Percentiles rank a stretch among this genome's conserved stretches.
Conservation (phyloP, 1,284 basidiomycete genomes). For the Leccinum subspadiceum region DNA sequence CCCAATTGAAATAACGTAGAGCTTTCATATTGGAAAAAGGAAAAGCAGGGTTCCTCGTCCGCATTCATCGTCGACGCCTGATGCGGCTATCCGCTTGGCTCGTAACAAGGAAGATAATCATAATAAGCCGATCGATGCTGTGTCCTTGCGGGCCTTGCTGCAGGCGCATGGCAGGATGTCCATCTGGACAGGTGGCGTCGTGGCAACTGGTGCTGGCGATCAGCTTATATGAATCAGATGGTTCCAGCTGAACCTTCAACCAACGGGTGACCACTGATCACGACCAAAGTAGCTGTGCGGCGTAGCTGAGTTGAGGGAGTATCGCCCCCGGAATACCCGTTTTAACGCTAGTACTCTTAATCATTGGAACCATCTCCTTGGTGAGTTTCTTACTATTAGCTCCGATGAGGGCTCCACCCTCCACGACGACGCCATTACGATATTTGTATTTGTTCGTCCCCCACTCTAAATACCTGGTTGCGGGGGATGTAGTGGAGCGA, state of each 20-base stretch:
- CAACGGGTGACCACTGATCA: not conserved
- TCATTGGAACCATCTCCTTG: not conserved
- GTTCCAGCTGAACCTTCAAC: constrained; percentile 6
- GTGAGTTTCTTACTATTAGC: not conserved
- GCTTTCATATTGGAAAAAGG: constrained; percentile 8
- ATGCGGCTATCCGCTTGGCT: constrained; percentile 4
- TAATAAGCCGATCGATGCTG: constrained; percentile 11
- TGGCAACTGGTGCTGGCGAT: constrained; percentile 22
- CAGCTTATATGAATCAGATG: constrained; percentile 21
- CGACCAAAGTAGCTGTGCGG: not conserved
- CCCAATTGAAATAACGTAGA: constrained; percentile 11
- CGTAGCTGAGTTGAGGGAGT: constrained; percentile 18
- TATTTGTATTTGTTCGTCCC: constrained; percentile 17
- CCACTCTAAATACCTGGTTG: constrained; percentile 7
- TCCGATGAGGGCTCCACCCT: not conserved
- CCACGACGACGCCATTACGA: constrained; percentile 23
- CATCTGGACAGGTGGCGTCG: constrained; percentile 20
- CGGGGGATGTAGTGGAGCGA: constrained; percentile 13
- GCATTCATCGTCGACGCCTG: constrained; percentile 16
- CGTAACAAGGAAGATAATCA: constrained; percentile 20
- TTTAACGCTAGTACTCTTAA: constrained; percentile 1
- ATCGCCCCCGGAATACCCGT: constrained; percentile 11
- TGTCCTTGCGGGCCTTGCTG: constrained; percentile 16
- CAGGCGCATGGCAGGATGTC: constrained; percentile 19
- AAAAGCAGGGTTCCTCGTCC: constrained; percentile 8